Evolutionary conservation across 805 yeast species (phyloP), one percentile per base, ranked within the genome.

Genomic region (Barnettozyma sucrosica): DNA sequence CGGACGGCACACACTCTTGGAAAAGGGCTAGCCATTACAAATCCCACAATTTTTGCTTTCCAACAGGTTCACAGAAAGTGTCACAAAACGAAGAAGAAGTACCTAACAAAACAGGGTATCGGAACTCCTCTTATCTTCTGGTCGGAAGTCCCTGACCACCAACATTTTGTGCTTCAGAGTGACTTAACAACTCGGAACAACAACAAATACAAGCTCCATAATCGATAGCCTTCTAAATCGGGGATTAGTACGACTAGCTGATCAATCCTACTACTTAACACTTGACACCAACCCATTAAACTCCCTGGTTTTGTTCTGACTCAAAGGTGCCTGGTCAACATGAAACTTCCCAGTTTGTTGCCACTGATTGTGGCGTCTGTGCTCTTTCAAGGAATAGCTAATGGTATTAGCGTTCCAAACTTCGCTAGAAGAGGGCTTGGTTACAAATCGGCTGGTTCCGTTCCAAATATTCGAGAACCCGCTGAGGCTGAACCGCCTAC

Each of bases 401-500:
- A 13, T 13, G 16, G 32, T 28, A 28, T 28, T 8, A 13, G 32
- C 7, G n/a, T 13, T 28, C 32, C 32, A 11, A 16, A 28, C 2
- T 14, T 28, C 7, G 5, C 16, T 11, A 11, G 9, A 28, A 28
- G 32, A 28, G 32, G 32, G 18, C 37, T 19, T 18, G 21, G 18
- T 34, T 34, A 34, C 14, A 34, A 14, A 34, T 16, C 16, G 5
- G n/a, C 32, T 3, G 32, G 16, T 11, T 28, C n/a, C 14, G 16
- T 11, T 14, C 14, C 32, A 14, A 28, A 3, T 21, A 52, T 30
- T n/a, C 46, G 19, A 13, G 50, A 44, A 34, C 45, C 43, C 30
- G 21, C n/a, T 1, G 48, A 40, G 3, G 51, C 41, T 14, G 52
- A 44, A 13, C 50, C 43, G 0, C 53, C 52, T 6, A 50, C 46